phyloP scores from a whole-genome alignment of 257 asterid species.

The Ehretia macrophylla region DNA sequence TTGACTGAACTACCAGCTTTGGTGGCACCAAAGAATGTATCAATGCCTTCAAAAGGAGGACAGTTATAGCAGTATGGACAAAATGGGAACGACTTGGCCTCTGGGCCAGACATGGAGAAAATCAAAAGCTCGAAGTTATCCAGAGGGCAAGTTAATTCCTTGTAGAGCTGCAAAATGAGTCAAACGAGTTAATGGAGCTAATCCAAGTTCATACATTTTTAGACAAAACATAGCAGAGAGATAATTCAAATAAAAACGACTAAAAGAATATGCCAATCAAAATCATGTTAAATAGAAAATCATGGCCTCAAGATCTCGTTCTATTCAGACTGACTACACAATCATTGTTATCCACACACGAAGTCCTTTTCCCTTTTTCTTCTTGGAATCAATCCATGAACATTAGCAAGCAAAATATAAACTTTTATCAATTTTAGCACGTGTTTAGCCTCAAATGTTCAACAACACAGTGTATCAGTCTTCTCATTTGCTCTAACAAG shows the following conservation, averaged over 20 bases:
- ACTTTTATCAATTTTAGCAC: no score
- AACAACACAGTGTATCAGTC: no score
- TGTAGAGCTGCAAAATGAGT: constrained; percentile 59
- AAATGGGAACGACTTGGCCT: constrained; percentile 76
- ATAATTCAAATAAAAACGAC: neutral
- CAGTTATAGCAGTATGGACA: constrained; percentile 89
- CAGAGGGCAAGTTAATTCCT: constrained; percentile 88
- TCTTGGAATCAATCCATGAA: no score
- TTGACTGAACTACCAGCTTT: constrained; percentile 41
- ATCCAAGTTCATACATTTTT: neutral
- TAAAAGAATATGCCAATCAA: neutral
- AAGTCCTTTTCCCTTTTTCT: no score
- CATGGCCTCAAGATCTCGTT: no score
- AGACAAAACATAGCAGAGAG: constrained; percentile 1
- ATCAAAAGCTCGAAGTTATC: constrained; percentile 87
- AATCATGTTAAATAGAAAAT: neutral
- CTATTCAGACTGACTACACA: no score
- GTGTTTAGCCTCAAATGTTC: no score
- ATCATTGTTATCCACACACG: no score
- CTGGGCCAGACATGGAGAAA: constrained; percentile 76
- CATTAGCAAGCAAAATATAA: no score
- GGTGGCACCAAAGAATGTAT: constrained; percentile 52
- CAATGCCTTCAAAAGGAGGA: constrained; percentile 84
- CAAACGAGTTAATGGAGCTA: neutral
- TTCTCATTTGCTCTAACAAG: no score